phyloP scores from a whole-genome alignment of 768 basidiomycete genomes.

The Auricularia sp. region DNA sequence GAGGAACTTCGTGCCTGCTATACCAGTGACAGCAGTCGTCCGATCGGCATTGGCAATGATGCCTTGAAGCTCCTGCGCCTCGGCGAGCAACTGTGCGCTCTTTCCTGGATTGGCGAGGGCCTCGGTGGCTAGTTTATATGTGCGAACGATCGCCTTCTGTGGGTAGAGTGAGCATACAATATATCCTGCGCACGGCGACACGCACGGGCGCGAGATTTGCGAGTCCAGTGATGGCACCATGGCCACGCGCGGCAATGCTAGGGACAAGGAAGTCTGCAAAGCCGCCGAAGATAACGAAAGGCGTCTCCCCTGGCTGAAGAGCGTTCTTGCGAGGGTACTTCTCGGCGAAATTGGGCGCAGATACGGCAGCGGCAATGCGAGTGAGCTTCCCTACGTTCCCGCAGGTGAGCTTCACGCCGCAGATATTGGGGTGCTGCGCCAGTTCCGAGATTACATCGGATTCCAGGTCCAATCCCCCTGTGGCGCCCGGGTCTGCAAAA shows the following conservation, averaged over 20 bases:
- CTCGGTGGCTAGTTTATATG: constrained; percentile 51
- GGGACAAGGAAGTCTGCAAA: constrained; percentile 77
- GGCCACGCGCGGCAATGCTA: constrained; percentile 57
- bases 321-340: constrained; percentile 49
- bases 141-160: constrained; percentile 42
- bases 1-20: constrained; percentile 77
- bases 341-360: constrained; percentile 44
- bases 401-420: constrained; percentile 89
- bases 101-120: constrained; percentile 39
- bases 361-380: constrained; percentile 62
- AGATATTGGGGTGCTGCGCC: constrained; percentile 64
- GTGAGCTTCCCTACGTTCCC: constrained; percentile 89
- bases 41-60: constrained; percentile 73
- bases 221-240: constrained; percentile 87
- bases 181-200: neutral
- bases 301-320: constrained; percentile 37
- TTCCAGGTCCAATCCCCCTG: constrained; percentile 84
- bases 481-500: constrained; percentile 65
- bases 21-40: constrained; percentile 64
- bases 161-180: neutral
- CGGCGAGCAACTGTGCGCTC: constrained; percentile 37
- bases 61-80: constrained; percentile 68
- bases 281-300: constrained; percentile 80
- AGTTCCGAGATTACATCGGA: constrained; percentile 79
- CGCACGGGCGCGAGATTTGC: constrained; percentile 72